phyloP scores from a whole-genome alignment of 1,284 basidiomycete genomes.

The Neotropicomus parvogracilis region DNA sequence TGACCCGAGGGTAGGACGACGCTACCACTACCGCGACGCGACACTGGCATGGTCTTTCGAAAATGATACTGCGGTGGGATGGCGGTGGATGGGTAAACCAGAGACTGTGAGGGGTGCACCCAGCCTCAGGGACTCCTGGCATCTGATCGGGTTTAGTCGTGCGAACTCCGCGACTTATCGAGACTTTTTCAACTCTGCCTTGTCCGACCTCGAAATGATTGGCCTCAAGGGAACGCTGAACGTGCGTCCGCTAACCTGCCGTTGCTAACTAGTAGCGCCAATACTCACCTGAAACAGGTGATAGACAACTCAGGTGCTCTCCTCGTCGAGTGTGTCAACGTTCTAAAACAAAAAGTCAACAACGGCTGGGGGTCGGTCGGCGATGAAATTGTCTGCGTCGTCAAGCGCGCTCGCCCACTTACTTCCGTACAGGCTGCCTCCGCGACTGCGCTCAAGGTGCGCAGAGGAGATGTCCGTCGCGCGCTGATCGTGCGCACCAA shows the following conservation, averaged over 20 bases:
- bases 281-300: slow-evolving; percentile 48
- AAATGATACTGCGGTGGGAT: background rate
- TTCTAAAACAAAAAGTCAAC: slow-evolving; percentile 94
- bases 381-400: slow-evolving; percentile 96
- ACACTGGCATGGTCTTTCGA: slow-evolving; percentile 50
- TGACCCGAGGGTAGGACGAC: slow-evolving; percentile 68
- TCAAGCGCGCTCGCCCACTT: slow-evolving; percentile 89
- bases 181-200: background rate
- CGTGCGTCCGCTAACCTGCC: slow-evolving; percentile 41
- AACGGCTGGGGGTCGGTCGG: slow-evolving; percentile 80
- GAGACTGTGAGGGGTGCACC: slow-evolving; percentile 17
- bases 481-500: slow-evolving; percentile 93
- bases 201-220: slow-evolving; percentile 59
- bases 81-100: slow-evolving; percentile 22
- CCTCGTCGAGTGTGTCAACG: slow-evolving; percentile 94
- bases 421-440: slow-evolving; percentile 58
- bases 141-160: slow-evolving; percentile 8
- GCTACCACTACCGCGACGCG: slow-evolving; percentile 72
- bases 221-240: slow-evolving; percentile 89
- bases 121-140: slow-evolving; percentile 4
- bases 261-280: background rate
- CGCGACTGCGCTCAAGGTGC: slow-evolving; percentile 76
- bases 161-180: slow-evolving; percentile 24
- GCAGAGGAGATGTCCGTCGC: slow-evolving; percentile 89
- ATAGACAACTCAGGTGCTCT: slow-evolving; percentile 99